Evolutionary conservation across 1,284 basidiomycete genomes (phyloP).

Genomic region (Wallemia hederae): DNA sequence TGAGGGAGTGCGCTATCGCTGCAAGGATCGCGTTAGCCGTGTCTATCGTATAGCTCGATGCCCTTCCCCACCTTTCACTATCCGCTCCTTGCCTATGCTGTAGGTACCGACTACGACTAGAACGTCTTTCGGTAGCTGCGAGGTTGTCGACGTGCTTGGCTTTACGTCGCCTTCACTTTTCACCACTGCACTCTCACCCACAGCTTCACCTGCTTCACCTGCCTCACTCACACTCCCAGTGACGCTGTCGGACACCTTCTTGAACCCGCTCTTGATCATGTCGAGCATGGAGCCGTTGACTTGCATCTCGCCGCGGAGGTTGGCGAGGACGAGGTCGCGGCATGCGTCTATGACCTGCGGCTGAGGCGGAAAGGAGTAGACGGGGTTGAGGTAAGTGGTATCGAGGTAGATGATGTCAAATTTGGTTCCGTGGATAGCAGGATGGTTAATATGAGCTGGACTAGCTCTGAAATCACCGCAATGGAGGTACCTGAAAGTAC

Average conservation of each 20-base stretch:
- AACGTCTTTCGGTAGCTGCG: not conserved
- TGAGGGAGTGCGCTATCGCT: slow-evolving; percentile 58
- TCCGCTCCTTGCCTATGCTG: slow-evolving; percentile 85
- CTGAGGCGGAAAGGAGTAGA: slow-evolving; percentile 86
- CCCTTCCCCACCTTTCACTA: slow-evolving; percentile 45
- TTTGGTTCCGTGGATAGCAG: slow-evolving; percentile 39
- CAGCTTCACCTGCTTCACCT: slow-evolving; percentile 10
- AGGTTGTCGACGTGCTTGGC: too few species aligned
- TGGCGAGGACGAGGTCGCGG: slow-evolving; percentile 39
- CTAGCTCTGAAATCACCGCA: slow-evolving; percentile 83
- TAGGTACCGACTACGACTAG: slow-evolving; percentile 34
- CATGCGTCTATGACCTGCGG: slow-evolving; percentile 73
- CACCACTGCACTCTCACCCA: slow-evolving; percentile 15
- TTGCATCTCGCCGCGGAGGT: slow-evolving; percentile 19
- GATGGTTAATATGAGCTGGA: slow-evolving; percentile 53
- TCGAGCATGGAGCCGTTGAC: not conserved
- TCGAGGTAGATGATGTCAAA: slow-evolving; percentile 80
- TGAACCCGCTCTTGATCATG: not conserved
- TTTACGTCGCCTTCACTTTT: slow-evolving; percentile 10
- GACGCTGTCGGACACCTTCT: slow-evolving; percentile 4
- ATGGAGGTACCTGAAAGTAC: slow-evolving; percentile 63
- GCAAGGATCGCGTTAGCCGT: not conserved
- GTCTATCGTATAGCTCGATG: not conserved
- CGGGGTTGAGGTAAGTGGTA: slow-evolving; percentile 82
- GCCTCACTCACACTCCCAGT: slow-evolving; percentile 7